These are phyloP conservation scores for peach (Prunus persica) DNA, from an alignment of 306 rosid genomes.

Conservation along the genomic window Prunus_persica_NCBIv2 NC_034013.1:17155501-17156000, in stretches of 20 bases:
- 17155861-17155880: slow-evolving; percentile 92
- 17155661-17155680: slow-evolving; percentile 91
- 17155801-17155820: slow-evolving; percentile 92
- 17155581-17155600: slow-evolving; percentile 96
- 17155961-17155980: slow-evolving; percentile 99
- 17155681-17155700: slow-evolving; percentile 84
- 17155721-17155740: slow-evolving; percentile 93
- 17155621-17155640: slow-evolving; percentile 95
- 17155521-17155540: slow-evolving; percentile 96
- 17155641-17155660: slow-evolving; percentile 82
- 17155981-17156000: slow-evolving; percentile 33
- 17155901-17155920: slow-evolving; percentile 97
- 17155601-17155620: slow-evolving; percentile 94
- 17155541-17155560: slow-evolving; percentile 92
- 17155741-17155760: slow-evolving; percentile 94
- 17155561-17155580: slow-evolving; percentile 98
- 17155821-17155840: slow-evolving; percentile 99
- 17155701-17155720: slow-evolving; percentile 99
- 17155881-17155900: slow-evolving; percentile 96
- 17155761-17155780: slow-evolving; percentile 95
- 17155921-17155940: slow-evolving; percentile 89
- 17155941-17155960: slow-evolving; percentile 98
- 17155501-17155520: slow-evolving; percentile 96
- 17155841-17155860: slow-evolving; percentile 99
- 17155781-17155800: slow-evolving; percentile 97